These are phyloP conservation scores for Pyrenophora teres DNA, from an alignment of 2,329 filamentous ascomycete species.

Conservation along the genomic window DNA sequence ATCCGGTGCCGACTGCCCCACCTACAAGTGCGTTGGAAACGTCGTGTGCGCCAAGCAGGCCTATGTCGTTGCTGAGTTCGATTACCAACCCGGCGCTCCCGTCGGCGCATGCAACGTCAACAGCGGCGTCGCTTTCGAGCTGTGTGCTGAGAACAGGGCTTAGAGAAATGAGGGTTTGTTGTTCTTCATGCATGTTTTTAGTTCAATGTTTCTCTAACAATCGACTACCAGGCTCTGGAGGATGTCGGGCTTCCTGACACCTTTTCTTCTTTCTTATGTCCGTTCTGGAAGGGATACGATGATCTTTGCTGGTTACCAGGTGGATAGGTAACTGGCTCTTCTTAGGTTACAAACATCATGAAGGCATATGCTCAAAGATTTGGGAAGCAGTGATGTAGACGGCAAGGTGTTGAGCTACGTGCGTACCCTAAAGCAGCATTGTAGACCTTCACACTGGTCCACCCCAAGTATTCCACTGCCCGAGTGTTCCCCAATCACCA, in stretches of 20 bases:
- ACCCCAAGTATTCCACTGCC: conserved; percentile 33
- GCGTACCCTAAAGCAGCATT: too few relatives aligned
- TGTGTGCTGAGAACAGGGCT: conserved; percentile 15
- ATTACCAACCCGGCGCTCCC: conserved; percentile 13
- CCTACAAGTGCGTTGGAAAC: conserved; percentile 9
- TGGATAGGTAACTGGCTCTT: not conserved
- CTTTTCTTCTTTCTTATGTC: not conserved
- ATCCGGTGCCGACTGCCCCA: conserved; percentile 4
- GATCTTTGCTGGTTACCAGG: not conserved
- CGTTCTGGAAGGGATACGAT: not conserved
- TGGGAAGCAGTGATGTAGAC: too few relatives aligned
- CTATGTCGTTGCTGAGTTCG: conserved; percentile 18
- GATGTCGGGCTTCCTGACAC: too few relatives aligned
- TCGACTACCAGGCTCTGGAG: not conserved
- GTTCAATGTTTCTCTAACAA: not conserved
- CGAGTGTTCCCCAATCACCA: conserved; percentile 33
- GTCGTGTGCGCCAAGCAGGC: conserved; percentile 16
- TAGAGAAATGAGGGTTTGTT: too few relatives aligned
- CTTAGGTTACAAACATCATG: not conserved
- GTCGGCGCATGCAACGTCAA: conserved; percentile 14
- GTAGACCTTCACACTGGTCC: not conserved
- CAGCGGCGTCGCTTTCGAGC: conserved; percentile 20
- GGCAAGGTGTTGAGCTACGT: too few relatives aligned
- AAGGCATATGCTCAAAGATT: too few relatives aligned
- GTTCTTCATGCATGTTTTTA: not conserved